A percentile compares a stretch with the other conserved stretches of the same genome.
phyloP scores from a whole-genome alignment of 345 rosid species.

The Salix exigua region DNA sequence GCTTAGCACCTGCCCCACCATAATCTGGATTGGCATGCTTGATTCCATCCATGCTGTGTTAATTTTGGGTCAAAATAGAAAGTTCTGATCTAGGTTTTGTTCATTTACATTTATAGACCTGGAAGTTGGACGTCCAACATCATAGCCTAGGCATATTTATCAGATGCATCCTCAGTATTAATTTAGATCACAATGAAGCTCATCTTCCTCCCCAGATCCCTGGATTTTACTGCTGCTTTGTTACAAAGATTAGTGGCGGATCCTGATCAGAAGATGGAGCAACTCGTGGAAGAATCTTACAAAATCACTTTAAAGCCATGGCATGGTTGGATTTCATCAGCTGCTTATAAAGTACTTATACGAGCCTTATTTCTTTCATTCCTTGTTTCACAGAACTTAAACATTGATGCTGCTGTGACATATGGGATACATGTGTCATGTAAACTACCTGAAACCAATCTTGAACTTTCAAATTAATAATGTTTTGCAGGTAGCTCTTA shows the following conservation, averaged over 20 bases:
- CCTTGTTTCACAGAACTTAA: neutral
- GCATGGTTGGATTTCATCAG: conserved; percentile 95
- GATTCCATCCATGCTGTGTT: neutral
- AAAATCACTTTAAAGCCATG: conserved; percentile 61
- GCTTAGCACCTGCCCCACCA: neutral
- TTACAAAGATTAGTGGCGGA: conserved; percentile 51
- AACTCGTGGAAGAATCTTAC: conserved; percentile 78
- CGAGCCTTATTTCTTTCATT: neutral
- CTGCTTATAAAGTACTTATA: conserved; percentile 71
- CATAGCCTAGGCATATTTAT: neutral
- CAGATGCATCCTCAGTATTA: neutral
- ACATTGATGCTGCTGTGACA: neutral
- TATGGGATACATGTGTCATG: neutral
- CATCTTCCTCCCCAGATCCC: conserved; percentile 40
- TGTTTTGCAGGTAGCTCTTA: conserved; percentile 60
- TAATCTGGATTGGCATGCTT: neutral
- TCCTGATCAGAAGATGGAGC: conserved; percentile 56
- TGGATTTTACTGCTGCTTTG: conserved; percentile 64
- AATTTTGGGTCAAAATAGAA: no score
- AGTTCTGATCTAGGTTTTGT: neutral
- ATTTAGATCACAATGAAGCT: neutral
- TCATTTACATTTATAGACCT: neutral
- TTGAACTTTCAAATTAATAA: neutral
- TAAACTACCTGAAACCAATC: neutral
- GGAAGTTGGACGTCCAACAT: neutral